Evolutionary conservation across 225 moss, liverwort and hornwort species (phyloP).

Genomic region (Pleurozium schreberi): DNA sequence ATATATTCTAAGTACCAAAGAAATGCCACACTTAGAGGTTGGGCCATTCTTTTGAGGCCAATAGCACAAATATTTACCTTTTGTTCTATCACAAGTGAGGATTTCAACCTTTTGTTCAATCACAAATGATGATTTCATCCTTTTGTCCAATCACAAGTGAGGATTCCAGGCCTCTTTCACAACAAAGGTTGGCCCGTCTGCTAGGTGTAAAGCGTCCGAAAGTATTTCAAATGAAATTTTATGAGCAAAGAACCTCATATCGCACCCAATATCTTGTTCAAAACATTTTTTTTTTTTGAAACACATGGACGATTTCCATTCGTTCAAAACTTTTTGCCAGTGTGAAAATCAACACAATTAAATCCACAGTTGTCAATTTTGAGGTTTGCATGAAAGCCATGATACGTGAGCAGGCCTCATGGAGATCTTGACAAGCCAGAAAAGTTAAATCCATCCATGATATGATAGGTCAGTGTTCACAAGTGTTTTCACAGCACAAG

Average conservation of each 20-base stretch:
- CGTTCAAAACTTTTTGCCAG: background rate
- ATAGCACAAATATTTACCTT: too few relatives aligned
- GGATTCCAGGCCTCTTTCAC: too few relatives aligned
- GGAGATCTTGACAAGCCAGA: background rate
- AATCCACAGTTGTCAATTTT: background rate
- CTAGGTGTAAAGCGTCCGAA: too few relatives aligned
- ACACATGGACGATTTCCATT: too few relatives aligned
- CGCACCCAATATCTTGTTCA: background rate
- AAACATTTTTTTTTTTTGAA: too few relatives aligned
- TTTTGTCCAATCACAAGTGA: too few relatives aligned
- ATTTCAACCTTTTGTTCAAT: too few relatives aligned
- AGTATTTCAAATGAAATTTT: background rate
- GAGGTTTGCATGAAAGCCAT: background rate
- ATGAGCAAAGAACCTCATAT: accelerated
- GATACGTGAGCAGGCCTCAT: background rate
- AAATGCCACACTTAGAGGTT: too few relatives aligned
- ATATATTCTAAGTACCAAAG: background rate
- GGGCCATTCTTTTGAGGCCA: too few relatives aligned
- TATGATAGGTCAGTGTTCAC: background rate
- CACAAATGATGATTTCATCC: too few relatives aligned
- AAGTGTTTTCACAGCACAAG: background rate
- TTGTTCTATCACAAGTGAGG: too few relatives aligned
- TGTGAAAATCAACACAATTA: background rate
- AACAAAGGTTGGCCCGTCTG: too few relatives aligned
- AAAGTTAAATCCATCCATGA: background rate